Base-by-base conservation (phyloP, 108 stramenopile genomes). In the Fragilariopsis cylindrus region DNA sequence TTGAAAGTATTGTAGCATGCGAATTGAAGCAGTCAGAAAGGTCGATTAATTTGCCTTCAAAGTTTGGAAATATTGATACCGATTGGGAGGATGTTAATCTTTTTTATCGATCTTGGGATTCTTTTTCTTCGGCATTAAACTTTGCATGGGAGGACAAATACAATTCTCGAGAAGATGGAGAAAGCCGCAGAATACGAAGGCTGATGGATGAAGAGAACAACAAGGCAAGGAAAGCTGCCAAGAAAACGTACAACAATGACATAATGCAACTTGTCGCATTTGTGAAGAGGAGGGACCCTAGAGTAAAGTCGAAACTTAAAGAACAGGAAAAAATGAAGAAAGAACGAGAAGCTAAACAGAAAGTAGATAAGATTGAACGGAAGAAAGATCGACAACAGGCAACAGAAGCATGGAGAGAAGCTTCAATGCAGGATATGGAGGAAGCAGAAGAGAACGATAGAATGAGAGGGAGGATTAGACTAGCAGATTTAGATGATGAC, bases 131-230 rank as follows among this genome's bases (percentile, higher is more conserved):
- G 2, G 78, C 80, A 54, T 70, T 92, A 13, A 87, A 79, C 41
- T 96, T 86, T 83, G 91, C 95, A 5, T 96, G 92, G 92, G 92
- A 78, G 43, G 95, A 96, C 58, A 74, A 65, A 43, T 96, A 94
- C 75, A 90, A 96, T 71, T 57, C 77, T n/a, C 71, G 75, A 15
- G 88, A 89, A 41, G 85, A 86, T 71, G 92, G 91, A 8, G 82
- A 84, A 12, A 90, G 81, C 82, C 87, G 95, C 40, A 57, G 91
- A 16, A 78, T 96, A 16, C 83, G 92, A 40, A 78, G 95, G 55
- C 57, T 83, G 16, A 96, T 96, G 89, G 92, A 96, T 53, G 92
- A 93, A 44, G 95, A 92, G 53, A 96, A 96, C 73, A 74, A 75
- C 73, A 96, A 94, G 71, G 87, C 88, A 12, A 77, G 95, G 39